phyloP scores from a whole-genome alignment of 192 early-diverging fungal genomes.

The Linderina pennispora region DNA sequence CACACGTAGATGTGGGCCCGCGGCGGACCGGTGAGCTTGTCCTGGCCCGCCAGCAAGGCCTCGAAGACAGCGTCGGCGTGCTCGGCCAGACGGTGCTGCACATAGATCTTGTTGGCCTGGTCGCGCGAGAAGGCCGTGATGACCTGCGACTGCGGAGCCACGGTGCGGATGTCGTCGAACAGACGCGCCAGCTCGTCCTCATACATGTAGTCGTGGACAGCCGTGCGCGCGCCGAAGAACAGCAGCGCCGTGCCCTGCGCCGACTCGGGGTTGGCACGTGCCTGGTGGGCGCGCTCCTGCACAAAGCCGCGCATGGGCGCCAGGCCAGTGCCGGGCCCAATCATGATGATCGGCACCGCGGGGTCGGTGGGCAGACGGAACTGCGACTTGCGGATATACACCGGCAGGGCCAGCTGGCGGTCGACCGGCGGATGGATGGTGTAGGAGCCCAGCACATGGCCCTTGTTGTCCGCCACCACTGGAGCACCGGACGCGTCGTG shows the following conservation, averaged over 20 bases:
- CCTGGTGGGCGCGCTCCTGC: conserved; percentile 70
- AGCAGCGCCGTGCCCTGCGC: conserved; percentile 75
- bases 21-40: conserved; percentile 29
- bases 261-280: conserved; percentile 47
- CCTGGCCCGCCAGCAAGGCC: conserved; percentile 60
- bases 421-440: conserved; percentile 22
- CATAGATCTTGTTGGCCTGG: conserved; percentile 84
- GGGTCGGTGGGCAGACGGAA: conserved; percentile 88
- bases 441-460: conserved; percentile 24
- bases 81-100: conserved; percentile 83
- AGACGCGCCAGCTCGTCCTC: conserved; percentile 64
- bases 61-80: conserved; percentile 74
- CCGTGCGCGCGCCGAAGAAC: conserved; percentile 91
- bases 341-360: conserved; percentile 84
- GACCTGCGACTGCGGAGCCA: conserved; percentile 55
- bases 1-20: conserved; percentile 84
- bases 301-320: conserved; percentile 98
- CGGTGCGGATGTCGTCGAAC: conserved; percentile 52
- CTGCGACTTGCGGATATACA: conserved; percentile 83
- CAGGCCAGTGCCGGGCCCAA: conserved; percentile 98
- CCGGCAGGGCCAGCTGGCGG: conserved; percentile 46
- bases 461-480: conserved; percentile 9
- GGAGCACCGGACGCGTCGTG: conserved; percentile 19
- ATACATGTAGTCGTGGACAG: conserved; percentile 88
- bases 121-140: conserved; percentile 91